These are phyloP conservation scores for Aspergillus cavernicola DNA, from an alignment of 495 filamentous ascomycete species.

Conservation along the genomic window DNA sequence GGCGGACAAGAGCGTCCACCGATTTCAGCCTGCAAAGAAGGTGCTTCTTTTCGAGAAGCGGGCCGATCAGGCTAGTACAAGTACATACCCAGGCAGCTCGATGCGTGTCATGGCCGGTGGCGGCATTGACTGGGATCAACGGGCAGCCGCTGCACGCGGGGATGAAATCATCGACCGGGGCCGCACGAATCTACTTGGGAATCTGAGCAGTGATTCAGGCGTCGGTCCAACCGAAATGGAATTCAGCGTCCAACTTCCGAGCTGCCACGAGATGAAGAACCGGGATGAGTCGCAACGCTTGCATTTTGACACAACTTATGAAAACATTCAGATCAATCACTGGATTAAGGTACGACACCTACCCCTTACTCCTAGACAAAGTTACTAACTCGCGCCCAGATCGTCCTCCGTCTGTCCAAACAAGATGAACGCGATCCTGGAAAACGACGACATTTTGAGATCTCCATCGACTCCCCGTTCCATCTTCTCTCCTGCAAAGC, in stretches of 20 bases:
- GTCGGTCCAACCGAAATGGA: slow-evolving; percentile 95
- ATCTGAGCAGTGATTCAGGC: slow-evolving; percentile 60
- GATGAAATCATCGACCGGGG: slow-evolving; percentile 52
- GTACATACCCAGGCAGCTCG: slow-evolving; percentile 74
- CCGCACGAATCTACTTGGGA: slow-evolving; percentile 73
- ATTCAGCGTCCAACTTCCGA: slow-evolving; percentile 91
- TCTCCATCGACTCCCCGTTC: slow-evolving; percentile 97
- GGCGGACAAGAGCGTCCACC: slow-evolving; percentile 79
- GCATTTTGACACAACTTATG: slow-evolving; percentile 93
- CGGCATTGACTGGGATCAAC: slow-evolving; percentile 64
- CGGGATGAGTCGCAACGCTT: slow-evolving; percentile 69
- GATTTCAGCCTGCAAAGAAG: slow-evolving; percentile 80
- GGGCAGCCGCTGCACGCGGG: slow-evolving; percentile 56
- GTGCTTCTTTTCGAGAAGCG: slow-evolving; percentile 87
- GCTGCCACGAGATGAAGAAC: slow-evolving; percentile 79
- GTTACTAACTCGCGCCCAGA: slow-evolving; percentile 48
- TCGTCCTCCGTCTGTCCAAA: slow-evolving; percentile 93
- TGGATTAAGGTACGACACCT: slow-evolving; percentile 85
- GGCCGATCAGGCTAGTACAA: slow-evolving; percentile 73
- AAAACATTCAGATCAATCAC: slow-evolving; percentile 93
- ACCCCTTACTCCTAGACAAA: background rate
- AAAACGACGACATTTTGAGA: slow-evolving; percentile 93
- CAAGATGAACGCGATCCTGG: slow-evolving; percentile 73
- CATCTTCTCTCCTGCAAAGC: slow-evolving; percentile 93
- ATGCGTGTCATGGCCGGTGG: slow-evolving; percentile 78